These are phyloP conservation scores for Alternaria gansuensis DNA, from an alignment of 2,329 filamentous ascomycete genomes.

Conservation along the genomic window DNA sequence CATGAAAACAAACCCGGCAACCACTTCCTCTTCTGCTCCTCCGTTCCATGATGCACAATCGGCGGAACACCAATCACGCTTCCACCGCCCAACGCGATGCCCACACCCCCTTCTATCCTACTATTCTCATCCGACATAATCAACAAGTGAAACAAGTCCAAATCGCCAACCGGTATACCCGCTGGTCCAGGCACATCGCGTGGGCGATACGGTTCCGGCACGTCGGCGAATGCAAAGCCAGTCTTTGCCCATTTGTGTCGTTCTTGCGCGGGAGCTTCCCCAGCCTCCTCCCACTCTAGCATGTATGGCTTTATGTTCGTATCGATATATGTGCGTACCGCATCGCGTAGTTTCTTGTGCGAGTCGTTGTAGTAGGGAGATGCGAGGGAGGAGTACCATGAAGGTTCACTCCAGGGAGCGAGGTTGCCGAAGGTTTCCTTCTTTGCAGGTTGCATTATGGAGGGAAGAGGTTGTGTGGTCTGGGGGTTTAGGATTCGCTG, in stretches of 20 bases:
- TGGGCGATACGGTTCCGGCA: constrained; percentile 57
- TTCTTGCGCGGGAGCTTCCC: constrained; percentile 60
- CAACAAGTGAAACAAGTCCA: constrained; percentile 56
- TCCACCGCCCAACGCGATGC: constrained; percentile 66
- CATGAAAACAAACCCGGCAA: constrained; percentile 67
- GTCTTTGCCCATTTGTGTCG: constrained; percentile 52
- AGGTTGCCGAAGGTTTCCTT: constrained; percentile 48
- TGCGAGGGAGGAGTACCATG: constrained; percentile 59
- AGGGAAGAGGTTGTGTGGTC: constrained; percentile 23
- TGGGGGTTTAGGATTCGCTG: constrained; percentile 25
- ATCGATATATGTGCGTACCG: constrained; percentile 67
- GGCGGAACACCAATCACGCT: constrained; percentile 71
- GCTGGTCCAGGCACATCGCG: constrained; percentile 50
- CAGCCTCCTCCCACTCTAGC: constrained; percentile 69
- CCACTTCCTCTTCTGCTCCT: constrained; percentile 67
- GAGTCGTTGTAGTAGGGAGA: constrained; percentile 71
- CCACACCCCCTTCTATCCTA: constrained; percentile 66
- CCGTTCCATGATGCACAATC: constrained; percentile 68
- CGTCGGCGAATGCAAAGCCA: constrained; percentile 56
- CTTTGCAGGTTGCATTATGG: constrained; percentile 33
- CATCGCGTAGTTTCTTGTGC: constrained; percentile 66
- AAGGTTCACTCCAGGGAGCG: constrained; percentile 58
- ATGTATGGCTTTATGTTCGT: constrained; percentile 65
- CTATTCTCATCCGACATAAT: constrained; percentile 65
- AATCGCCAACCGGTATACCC: constrained; percentile 48